A percentile compares a stretch with the other conserved stretches of the same genome.
These are phyloP conservation scores for Suhomyces emberorum DNA, from an alignment of 805 yeast species.

Conservation along the genomic window DNA sequence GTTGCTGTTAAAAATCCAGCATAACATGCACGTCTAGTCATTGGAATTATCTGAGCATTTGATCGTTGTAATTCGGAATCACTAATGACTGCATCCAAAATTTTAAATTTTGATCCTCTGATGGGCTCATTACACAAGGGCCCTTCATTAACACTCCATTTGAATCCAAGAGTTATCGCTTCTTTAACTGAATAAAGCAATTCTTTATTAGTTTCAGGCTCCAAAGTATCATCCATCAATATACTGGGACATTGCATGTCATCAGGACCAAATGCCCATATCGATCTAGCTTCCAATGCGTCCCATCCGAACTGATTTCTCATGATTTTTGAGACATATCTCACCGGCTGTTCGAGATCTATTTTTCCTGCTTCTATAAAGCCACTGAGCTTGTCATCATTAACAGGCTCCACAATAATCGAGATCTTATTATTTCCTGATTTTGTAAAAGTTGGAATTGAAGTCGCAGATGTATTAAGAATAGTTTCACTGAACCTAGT, in stretches of 20 bases:
- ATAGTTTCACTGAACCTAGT: slow-evolving; percentile 79
- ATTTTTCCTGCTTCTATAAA: slow-evolving; percentile 56
- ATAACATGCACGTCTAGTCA: slow-evolving; percentile 80
- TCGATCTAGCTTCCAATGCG: slow-evolving; percentile 71
- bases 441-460: slow-evolving; percentile 58
- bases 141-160: slow-evolving; percentile 81
- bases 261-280: slow-evolving; percentile 70
- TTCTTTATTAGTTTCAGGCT: slow-evolving; percentile 62
- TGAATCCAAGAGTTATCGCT: slow-evolving; percentile 70
- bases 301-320: slow-evolving; percentile 73
- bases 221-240: slow-evolving; percentile 68
- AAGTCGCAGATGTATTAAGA: slow-evolving; percentile 59
- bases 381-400: slow-evolving; percentile 41
- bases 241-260: slow-evolving; percentile 46
- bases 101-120: slow-evolving; percentile 63
- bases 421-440: slow-evolving; percentile 58
- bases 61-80: slow-evolving; percentile 47
- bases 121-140: slow-evolving; percentile 90
- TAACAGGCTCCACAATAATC: slow-evolving; percentile 73
- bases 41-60: slow-evolving; percentile 74
- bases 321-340: slow-evolving; percentile 51
- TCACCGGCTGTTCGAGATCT: slow-evolving; percentile 31
- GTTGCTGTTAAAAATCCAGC: slow-evolving; percentile 73
- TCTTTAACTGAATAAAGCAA: slow-evolving; percentile 45
- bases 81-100: slow-evolving; percentile 59